Evolutionary conservation across 257 asterid genomes (phyloP).

Genomic region (Ajuga chamaepitys): DNA sequence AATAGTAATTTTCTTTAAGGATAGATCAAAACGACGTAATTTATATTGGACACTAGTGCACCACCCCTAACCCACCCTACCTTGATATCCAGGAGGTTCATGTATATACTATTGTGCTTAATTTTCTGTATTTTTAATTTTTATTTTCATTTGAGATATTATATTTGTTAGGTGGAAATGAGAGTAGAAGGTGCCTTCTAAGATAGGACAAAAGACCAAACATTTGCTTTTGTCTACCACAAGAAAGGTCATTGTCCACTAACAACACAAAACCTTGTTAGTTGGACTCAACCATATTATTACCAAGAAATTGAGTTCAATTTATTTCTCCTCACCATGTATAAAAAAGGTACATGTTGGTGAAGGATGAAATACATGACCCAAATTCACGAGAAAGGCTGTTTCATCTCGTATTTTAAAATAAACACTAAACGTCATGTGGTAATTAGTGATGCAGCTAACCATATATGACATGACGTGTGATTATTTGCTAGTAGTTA

Average conservation of each 20-base stretch:
- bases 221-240: conserved; percentile 24
- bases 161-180: neutral
- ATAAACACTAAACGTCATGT: too few relatives aligned
- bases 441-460: too few relatives aligned
- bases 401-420: too few relatives aligned
- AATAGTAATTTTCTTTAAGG: too few relatives aligned
- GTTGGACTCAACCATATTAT: neutral
- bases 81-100: neutral
- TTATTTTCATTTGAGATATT: neutral
- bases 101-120: neutral
- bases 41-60: too few relatives aligned
- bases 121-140: neutral
- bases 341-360: too few relatives aligned
- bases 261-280: neutral
- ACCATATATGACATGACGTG: too few relatives aligned
- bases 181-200: neutral
- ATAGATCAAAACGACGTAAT: too few relatives aligned
- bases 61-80: neutral
- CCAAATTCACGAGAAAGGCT: too few relatives aligned
- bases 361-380: too few relatives aligned
- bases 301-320: neutral
- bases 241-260: conserved; percentile 14
- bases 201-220: conserved; percentile 10
- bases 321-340: neutral
- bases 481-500: too few relatives aligned